Evolutionary conservation across 1,284 basidiomycete genomes (phyloP), one percentile per base, ranked within the genome.

Genomic region (Rhodotorula sp.): DNA sequence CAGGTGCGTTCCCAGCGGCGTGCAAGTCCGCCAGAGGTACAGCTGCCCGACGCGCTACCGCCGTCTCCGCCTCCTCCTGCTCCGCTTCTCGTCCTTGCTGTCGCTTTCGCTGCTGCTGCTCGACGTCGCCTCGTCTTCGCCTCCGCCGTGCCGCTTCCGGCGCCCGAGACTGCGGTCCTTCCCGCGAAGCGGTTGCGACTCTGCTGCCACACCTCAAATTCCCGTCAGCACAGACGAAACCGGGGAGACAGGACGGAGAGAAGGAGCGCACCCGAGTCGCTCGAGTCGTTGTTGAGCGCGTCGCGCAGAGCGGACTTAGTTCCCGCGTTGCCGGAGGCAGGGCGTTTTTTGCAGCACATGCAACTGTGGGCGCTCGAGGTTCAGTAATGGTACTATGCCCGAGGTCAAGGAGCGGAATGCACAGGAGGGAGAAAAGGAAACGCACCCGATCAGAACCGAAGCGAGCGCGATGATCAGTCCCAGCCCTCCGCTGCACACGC

Each of bases 321-420:
- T 2, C 37, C 27, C 10, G 56, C 56, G 25, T 8, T 21, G n/a
- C 13, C 53, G 6, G 54, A 15, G 21, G 66, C 46, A 5, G 60
- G 60, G 9, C 63, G 62, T 27, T 59, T 46, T 7, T 55, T 46
- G 51, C 62, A 69, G 44, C 68, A 69, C 44, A 69, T 48, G 25
- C 36, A 39, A 2, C 56, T 57, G 55, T 15, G 55, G 12, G 22
- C 10, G 17, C 3, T 12, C 19, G 8, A 6, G 19, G 54, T n/a
- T 55, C 32, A 55, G 32, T 6, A 29, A 32, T 32, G 19, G 5
- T 15, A 22, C 50, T 51, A 9, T 3, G 32, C 22, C n/a, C 5
- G 53, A 9, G 32, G n/a, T 15, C 21, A n/a, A 17, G 15, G 21
- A 2, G 19, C 12, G 3, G 46, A 48, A 44, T n/a, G 44, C 44